phyloP scores from a whole-genome alignment of 345 rosid species.

The Rhizophora apiculata region DNA sequence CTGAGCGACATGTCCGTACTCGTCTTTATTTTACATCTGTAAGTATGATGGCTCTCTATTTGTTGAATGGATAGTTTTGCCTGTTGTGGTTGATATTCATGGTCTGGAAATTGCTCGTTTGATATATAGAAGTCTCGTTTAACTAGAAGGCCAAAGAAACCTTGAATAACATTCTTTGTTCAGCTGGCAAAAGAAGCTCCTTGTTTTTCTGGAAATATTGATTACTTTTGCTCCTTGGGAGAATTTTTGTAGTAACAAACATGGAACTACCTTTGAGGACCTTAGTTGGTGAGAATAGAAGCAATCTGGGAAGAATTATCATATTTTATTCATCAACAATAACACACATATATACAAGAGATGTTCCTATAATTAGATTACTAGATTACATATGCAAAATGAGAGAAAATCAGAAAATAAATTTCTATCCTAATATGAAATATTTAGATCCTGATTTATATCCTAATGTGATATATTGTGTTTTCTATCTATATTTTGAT shows the following conservation, averaged over 20 bases:
- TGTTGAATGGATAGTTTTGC: background rate
- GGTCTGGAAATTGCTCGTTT: background rate
- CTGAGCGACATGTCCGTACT: conserved; percentile 95
- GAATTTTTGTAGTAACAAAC: background rate
- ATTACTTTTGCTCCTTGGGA: background rate
- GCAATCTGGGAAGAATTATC: too few relatives aligned
- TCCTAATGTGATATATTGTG: too few relatives aligned
- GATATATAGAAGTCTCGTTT: background rate
- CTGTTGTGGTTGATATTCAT: background rate
- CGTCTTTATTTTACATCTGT: conserved; percentile 99
- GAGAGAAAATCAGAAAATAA: too few relatives aligned
- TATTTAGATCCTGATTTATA: too few relatives aligned
- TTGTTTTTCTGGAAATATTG: background rate
- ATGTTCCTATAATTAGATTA: too few relatives aligned
- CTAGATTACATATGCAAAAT: too few relatives aligned
- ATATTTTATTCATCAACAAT: too few relatives aligned
- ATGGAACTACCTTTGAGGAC: background rate
- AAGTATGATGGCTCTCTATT: conserved; percentile 34
- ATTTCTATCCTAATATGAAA: too few relatives aligned
- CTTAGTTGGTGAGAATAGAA: background rate
- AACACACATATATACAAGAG: too few relatives aligned
- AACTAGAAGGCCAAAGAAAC: background rate
- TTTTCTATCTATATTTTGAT: too few relatives aligned
- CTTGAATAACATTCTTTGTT: background rate
- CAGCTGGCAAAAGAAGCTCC: background rate